These are phyloP conservation scores for Clavariopsis aquatica DNA, from an alignment of 495 filamentous ascomycete genomes.

Conservation along the genomic window DNA sequence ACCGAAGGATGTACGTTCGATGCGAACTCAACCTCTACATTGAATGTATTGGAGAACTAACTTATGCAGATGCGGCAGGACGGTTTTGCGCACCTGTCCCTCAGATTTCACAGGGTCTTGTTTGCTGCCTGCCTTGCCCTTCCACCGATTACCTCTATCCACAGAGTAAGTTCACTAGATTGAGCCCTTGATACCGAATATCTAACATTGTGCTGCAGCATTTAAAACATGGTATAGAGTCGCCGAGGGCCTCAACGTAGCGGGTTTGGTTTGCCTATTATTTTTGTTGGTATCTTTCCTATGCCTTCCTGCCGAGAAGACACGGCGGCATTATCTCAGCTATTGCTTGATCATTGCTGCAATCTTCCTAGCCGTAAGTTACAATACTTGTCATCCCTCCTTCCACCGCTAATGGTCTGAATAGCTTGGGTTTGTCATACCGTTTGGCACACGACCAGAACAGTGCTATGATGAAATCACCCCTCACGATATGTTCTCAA, in stretches of 20 bases:
- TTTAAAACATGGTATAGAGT: conserved; percentile 64
- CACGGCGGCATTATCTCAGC: conserved; percentile 88
- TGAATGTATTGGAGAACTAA: conserved; percentile 36
- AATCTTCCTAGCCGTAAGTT: conserved; percentile 73
- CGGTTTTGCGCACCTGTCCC: conserved; percentile 61
- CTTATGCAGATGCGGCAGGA: conserved; percentile 62
- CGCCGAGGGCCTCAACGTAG: conserved; percentile 79
- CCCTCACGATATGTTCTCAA: conserved; percentile 86
- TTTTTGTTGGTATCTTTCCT: conserved; percentile 83
- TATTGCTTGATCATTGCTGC: conserved; percentile 77
- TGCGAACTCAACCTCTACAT: conserved; percentile 18
- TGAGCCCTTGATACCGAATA: conserved; percentile 11
- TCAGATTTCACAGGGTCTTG: conserved; percentile 46
- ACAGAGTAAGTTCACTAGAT: conserved; percentile 54
- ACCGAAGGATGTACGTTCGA: conserved; percentile 65
- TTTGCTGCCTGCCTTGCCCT: conserved; percentile 91
- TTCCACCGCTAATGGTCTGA: conserved; percentile 34
- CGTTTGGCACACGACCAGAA: conserved; percentile 73
- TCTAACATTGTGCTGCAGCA: conserved; percentile 46
- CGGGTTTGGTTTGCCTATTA: conserved; percentile 65
- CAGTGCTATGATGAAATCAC: conserved; percentile 91
- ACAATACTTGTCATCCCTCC: background rate
- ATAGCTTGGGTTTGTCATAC: conserved; percentile 85
- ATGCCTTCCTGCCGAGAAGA: conserved; percentile 83
- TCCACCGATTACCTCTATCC: conserved; percentile 81